Conservation (phyloP, 768 basidiomycete species). For the Grammothele lineata region DNA sequence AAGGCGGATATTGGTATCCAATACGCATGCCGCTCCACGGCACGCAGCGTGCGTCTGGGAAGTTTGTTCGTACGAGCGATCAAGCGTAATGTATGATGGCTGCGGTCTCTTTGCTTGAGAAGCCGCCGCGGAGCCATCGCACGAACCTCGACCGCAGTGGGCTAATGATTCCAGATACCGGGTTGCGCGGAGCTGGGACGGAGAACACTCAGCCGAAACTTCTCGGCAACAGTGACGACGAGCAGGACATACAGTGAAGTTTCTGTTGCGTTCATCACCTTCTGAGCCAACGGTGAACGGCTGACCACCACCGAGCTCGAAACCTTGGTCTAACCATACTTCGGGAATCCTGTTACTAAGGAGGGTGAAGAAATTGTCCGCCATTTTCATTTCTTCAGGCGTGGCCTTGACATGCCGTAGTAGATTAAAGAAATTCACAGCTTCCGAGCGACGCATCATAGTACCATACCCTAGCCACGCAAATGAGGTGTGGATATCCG, state of each 20-base stretch:
- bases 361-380: slow-evolving; percentile 67
- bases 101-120: slow-evolving; percentile 1
- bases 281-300: slow-evolving; percentile 59
- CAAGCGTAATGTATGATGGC: slow-evolving; percentile 15
- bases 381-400: slow-evolving; percentile 54
- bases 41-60: slow-evolving; percentile 17
- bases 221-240: neutral
- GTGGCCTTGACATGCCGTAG: slow-evolving; percentile 40
- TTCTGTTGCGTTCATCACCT: slow-evolving; percentile 53
- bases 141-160: slow-evolving; percentile 14
- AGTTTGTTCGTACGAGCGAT: slow-evolving; percentile 1
- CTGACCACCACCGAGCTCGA: slow-evolving; percentile 53
- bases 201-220: neutral
- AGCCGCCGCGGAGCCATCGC: slow-evolving; percentile 7
- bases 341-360: slow-evolving; percentile 53
- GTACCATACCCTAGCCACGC: slow-evolving; percentile 68
- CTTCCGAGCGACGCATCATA: slow-evolving; percentile 42
- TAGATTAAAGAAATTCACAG: slow-evolving; percentile 45
- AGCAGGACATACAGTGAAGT: slow-evolving; percentile 48
- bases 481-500: slow-evolving; percentile 47
- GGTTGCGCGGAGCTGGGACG: slow-evolving; percentile 43
- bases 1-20: slow-evolving; percentile 49
- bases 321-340: slow-evolving; percentile 62
- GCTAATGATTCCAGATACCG: slow-evolving; percentile 27
- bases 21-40: slow-evolving; percentile 34